These are phyloP conservation scores for Dionaea muscipula DNA, from an alignment of 179 eudicot genomes.

Conservation along the genomic window DNA sequence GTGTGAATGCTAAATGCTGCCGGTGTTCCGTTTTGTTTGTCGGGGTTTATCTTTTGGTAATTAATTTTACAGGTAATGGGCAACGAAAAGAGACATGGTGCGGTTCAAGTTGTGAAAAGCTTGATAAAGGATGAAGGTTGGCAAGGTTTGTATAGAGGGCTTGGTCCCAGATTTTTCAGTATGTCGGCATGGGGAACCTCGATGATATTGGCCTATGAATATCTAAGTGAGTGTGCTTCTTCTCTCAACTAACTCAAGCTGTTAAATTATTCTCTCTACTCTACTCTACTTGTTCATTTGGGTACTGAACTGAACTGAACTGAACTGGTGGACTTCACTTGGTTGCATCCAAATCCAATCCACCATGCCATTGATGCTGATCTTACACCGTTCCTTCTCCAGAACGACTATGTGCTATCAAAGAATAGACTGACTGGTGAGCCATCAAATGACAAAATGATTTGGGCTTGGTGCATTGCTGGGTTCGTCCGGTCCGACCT, in stretches of 20 bases:
- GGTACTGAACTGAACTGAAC: no score
- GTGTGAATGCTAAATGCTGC: no score
- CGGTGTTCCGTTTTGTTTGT: no score
- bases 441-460: no score
- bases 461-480: no score
- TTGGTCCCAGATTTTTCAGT: slow-evolving; percentile 95
- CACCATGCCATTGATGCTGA: no score
- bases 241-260: not conserved
- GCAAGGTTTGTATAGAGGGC: slow-evolving; percentile 85
- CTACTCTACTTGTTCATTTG: no score
- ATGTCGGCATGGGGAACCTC: slow-evolving; percentile 99
- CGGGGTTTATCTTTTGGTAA: not conserved
- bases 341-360: no score
- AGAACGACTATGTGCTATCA: slow-evolving; percentile 33
- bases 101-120: slow-evolving; percentile 60
- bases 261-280: no score
- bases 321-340: no score
- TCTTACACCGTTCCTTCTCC: slow-evolving; percentile 4
- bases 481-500: no score
- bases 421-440: slow-evolving; percentile 13
- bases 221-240: slow-evolving; percentile 51
- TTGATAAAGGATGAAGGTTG: slow-evolving; percentile 83
- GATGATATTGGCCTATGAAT: slow-evolving; percentile 90
- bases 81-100: slow-evolving; percentile 41
- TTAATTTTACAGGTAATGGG: slow-evolving; percentile 48